Base-by-base conservation (phyloP, 345 rosid species). In the Syzygium aromaticum region DNA sequence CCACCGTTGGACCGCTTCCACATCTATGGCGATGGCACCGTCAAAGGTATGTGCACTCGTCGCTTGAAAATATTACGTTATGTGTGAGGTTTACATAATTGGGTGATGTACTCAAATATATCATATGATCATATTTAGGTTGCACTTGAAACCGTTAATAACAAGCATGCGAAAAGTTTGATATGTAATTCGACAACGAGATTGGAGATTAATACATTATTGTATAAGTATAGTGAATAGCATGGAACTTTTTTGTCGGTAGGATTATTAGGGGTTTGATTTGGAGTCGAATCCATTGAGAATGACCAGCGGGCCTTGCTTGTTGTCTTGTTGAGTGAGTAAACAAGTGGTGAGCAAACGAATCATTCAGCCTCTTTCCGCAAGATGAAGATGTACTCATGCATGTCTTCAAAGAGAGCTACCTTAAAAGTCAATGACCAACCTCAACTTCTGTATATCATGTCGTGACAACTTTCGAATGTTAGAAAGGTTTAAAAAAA, bases 11-110 rank as follows among this genome's bases (percentile, higher is more conserved):
- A 94, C 84, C 90, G 87, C 51, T 92, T 92, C 54, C 89, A 89
- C 54, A 94, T 95, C 90, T 95, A 94, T 78, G 96, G 95, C 11
- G 92, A 94, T 73, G 96, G 96, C 43, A 87, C 57, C 77, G 93
- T 91, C 86, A 95, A 94, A 93, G 97, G 97, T 93, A 85, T 7
- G 7, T n/a, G 12, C 25, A 9, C 3, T 3, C 80, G 7, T 73
- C 25, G 1, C 49, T 33, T 19, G 46, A 33, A 33, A 73, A 33
- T 73, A 33, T n/a, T 13, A 61, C 3, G 6, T 14, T 61, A 61
- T 14, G 30, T n/a, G 73, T 61, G 33, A n/a, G 73, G 73, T n/a
- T n/a, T 61, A n/a, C 19, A 61, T n/a, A 61, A n/a, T n/a, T 38
- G 1, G 38, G 5, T 13, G 38, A n/a, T 4, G 38, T 61, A 61